Percentiles rank a stretch among this genome's conserved stretches.
Conservation (phyloP, 1,284 basidiomycete species). For the Ustilago esculenta region DNA sequence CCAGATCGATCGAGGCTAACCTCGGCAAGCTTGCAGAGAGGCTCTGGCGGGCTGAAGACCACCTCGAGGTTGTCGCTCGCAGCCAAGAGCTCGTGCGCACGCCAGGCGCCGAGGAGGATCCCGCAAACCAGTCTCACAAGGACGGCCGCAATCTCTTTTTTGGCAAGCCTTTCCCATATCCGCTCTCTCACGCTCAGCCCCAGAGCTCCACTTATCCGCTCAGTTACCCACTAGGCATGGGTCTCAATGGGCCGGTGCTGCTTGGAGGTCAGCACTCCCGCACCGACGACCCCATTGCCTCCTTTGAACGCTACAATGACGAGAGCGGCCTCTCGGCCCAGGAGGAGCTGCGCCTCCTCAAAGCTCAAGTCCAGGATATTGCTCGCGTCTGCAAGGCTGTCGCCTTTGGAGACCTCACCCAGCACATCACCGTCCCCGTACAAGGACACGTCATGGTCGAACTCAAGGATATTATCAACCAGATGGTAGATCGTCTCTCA, state of each 20-base stretch:
- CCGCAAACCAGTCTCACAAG: constrained; percentile 6
- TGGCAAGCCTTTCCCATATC: constrained; percentile 58
- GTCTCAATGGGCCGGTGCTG: constrained; percentile 60
- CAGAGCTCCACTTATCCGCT: constrained; percentile 61
- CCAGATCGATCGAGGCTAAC: constrained; percentile 52
- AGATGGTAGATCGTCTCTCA: constrained; percentile 86
- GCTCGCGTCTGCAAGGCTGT: constrained; percentile 94
- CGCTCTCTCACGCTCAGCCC: constrained; percentile 61
- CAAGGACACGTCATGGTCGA: constrained; percentile 97
- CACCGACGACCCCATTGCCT: constrained; percentile 60
- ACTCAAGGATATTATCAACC: constrained; percentile 97
- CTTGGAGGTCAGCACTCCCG: constrained; percentile 42
- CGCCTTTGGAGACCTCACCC: constrained; percentile 88
- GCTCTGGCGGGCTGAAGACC: constrained; percentile 59
- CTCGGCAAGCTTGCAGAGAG: constrained; percentile 53
- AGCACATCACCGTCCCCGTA: constrained; percentile 95
- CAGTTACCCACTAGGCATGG: constrained; percentile 65
- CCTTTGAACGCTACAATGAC: constrained; percentile 63
- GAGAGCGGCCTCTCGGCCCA: constrained; percentile 71
- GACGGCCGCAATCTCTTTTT: constrained; percentile 39
- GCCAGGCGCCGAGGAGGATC: constrained; percentile 33
- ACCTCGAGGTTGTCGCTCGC: constrained; percentile 47
- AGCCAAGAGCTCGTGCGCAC: constrained; percentile 46
- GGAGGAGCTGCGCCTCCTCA: constrained; percentile 82
- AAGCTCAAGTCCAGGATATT: constrained; percentile 89